Evolutionary conservation across 2,329 filamentous ascomycete genomes (phyloP).

Genomic region (Helminthosporium solani): DNA sequence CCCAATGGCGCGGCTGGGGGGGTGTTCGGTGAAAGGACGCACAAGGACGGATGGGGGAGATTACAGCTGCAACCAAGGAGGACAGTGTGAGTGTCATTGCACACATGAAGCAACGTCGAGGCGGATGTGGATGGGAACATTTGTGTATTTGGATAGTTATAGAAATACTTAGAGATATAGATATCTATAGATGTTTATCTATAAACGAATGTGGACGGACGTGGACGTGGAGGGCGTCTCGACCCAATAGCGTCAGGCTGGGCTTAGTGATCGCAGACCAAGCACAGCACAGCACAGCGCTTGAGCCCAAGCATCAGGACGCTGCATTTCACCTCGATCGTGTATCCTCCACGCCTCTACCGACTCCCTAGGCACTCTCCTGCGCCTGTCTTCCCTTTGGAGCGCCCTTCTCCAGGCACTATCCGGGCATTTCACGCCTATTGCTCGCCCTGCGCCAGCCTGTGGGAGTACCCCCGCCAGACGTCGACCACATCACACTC

Average conservation of each 20-base stretch:
- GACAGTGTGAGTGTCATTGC: no score
- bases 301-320: not conserved
- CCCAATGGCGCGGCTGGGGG: not conserved
- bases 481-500: constrained; percentile 13
- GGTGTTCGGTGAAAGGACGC: not conserved
- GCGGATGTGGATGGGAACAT: no score
- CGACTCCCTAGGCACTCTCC: not conserved
- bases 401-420: not conserved
- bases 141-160: no score
- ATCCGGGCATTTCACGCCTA: no score
- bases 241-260: not conserved
- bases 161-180: no score
- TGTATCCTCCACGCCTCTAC: not conserved
- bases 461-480: constrained; percentile 4
- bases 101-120: no score
- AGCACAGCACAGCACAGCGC: not conserved
- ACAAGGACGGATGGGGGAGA: no score
- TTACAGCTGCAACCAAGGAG: no score
- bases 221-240: not conserved
- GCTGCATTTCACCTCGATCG: constrained; percentile 1
- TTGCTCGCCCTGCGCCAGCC: not conserved
- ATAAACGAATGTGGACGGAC: no score
- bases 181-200: no score
- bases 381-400: not conserved
- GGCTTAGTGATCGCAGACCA: not conserved